A percentile compares a stretch with the other conserved stretches of the same genome.
Evolutionary conservation across 169 alveolate genomes (phyloP).

Genomic region (Plasmodium inui): DNA sequence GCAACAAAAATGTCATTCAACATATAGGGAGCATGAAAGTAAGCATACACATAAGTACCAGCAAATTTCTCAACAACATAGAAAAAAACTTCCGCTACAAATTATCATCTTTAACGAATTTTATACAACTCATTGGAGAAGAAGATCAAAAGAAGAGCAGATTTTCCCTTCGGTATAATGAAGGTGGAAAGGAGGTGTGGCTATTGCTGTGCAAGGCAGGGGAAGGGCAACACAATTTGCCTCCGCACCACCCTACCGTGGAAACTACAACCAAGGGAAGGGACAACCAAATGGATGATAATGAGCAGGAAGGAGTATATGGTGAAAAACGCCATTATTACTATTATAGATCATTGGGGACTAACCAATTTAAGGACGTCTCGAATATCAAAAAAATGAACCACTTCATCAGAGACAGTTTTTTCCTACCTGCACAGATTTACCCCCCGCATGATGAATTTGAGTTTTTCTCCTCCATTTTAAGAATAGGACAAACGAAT

Average conservation of each 20-base stretch:
- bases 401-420: slow-evolving; percentile 49
- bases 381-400: slow-evolving; percentile 74
- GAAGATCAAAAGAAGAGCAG: slow-evolving; percentile 60
- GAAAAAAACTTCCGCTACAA: slow-evolving; percentile 49
- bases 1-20: slow-evolving; percentile 36
- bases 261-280: neutral
- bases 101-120: slow-evolving; percentile 40
- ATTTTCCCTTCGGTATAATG: slow-evolving; percentile 26
- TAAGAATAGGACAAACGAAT: slow-evolving; percentile 75
- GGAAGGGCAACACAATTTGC: neutral
- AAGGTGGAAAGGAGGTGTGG: slow-evolving; percentile 2
- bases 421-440: slow-evolving; percentile 47
- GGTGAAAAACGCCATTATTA: slow-evolving; percentile 12
- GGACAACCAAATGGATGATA: neutral
- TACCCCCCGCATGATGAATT: slow-evolving; percentile 51
- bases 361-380: slow-evolving; percentile 69
- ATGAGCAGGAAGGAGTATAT: neutral
- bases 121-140: slow-evolving; percentile 34
- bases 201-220: neutral
- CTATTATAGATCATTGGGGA: slow-evolving; percentile 66
- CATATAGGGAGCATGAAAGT: slow-evolving; percentile 60
- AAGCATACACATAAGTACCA: slow-evolving; percentile 63
- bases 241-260: neutral
- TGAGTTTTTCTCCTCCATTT: slow-evolving; percentile 67
- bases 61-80: slow-evolving; percentile 62